phyloP scores from a whole-genome alignment of 129 eudicot species.

The Escallonia rubra region DNA sequence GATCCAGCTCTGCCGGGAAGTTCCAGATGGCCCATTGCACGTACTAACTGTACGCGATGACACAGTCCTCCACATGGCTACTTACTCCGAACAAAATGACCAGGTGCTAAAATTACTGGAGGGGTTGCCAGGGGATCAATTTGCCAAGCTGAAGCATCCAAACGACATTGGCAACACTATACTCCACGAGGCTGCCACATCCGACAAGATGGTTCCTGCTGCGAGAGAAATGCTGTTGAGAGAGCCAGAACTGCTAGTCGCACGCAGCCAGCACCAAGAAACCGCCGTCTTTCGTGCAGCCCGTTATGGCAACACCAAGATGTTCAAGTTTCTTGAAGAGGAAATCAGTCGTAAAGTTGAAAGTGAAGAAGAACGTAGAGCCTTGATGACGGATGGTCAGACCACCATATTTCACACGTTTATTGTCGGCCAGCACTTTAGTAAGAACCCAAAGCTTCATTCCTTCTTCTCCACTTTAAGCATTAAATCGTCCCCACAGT shows the following conservation, averaged over 20 bases:
- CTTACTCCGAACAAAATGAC: too few relatives aligned
- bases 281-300: slow-evolving; percentile 34
- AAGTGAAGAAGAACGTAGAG: slow-evolving; percentile 1
- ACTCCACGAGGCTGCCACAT: slow-evolving; percentile 26
- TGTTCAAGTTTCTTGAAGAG: slow-evolving; percentile 24
- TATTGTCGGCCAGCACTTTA: slow-evolving; percentile 22
- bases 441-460: slow-evolving; percentile 6
- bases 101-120: too few relatives aligned
- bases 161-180: slow-evolving; percentile 22
- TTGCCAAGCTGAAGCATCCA: too few relatives aligned
- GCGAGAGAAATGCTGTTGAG: slow-evolving; percentile 9
- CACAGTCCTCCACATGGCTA: slow-evolving; percentile 25
- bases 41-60: slow-evolving; percentile 18
- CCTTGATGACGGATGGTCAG: neutral
- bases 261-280: slow-evolving; percentile 20
- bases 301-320: slow-evolving; percentile 18
- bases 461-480: too few relatives aligned
- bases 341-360: neutral
- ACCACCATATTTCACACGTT: slow-evolving; percentile 32
- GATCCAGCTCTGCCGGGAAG: slow-evolving; percentile 3
- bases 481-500: too few relatives aligned
- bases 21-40: slow-evolving; percentile 26
- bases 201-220: slow-evolving; percentile 5
- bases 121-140: too few relatives aligned
- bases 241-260: slow-evolving; percentile 24